Evolutionary conservation across 306 rosid genomes (phyloP).

Genomic region (Cicer pinnatifidum): DNA sequence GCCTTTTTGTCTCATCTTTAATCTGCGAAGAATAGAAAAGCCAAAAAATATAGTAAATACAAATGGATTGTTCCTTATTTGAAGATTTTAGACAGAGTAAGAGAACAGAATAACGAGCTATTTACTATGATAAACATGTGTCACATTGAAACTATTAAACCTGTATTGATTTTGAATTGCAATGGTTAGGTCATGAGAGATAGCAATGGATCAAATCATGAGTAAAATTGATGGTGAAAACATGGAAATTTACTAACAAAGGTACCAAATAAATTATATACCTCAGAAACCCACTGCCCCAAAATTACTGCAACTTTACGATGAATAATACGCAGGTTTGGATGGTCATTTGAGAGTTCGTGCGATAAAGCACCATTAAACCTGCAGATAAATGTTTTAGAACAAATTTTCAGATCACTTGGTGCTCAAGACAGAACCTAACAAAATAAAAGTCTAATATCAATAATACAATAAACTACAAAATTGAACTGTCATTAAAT

Average conservation of each 20-base stretch:
- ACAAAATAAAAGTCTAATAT: conserved; percentile 33
- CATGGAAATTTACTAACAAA: conserved; percentile 13
- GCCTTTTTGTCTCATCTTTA: conserved; percentile 88
- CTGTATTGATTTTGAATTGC: conserved; percentile 19
- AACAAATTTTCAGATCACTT: conserved; percentile 32
- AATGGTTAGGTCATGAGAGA: conserved; percentile 13
- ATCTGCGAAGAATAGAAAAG: conserved; percentile 60
- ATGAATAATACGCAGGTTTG: conserved; percentile 79
- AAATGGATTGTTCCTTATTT: conserved; percentile 30
- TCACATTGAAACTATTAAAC: conserved; percentile 18
- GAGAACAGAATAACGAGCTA: conserved; percentile 5
- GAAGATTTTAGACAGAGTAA: conserved; percentile 36
- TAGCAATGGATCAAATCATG: conserved; percentile 28
- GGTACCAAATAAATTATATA: conserved; percentile 46
- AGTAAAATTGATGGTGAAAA: conserved; percentile 36
- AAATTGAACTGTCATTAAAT: conserved; percentile 11
- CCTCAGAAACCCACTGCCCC: conserved; percentile 99
- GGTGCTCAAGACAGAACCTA: conserved; percentile 18
- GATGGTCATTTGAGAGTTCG: conserved; percentile 91
- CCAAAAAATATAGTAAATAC: conserved; percentile 23
- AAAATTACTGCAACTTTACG: conserved; percentile 89
- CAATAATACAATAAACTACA: conserved; percentile 21
- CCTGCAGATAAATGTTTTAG: conserved; percentile 60
- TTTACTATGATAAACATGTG: conserved; percentile 14
- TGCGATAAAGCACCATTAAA: conserved; percentile 89